Evolutionary conservation across 257 asterid genomes (phyloP).

Genomic region (Henckelia pumila): DNA sequence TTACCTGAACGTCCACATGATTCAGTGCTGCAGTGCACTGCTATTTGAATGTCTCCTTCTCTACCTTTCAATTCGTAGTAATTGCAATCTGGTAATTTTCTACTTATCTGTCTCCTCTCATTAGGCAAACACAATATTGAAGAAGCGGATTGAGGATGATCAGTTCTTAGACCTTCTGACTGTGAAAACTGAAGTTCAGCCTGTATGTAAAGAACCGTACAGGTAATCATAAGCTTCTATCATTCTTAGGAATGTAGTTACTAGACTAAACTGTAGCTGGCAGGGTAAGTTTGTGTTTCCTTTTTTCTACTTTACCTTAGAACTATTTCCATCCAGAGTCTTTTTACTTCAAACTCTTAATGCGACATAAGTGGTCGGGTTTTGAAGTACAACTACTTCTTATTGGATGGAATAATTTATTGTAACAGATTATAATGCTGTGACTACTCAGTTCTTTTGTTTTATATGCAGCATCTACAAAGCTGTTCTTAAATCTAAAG

Average conservation of each 20-base stretch:
- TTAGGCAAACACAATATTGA: conserved; percentile 72
- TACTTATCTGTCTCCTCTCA: conserved; percentile 22
- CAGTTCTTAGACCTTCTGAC: conserved; percentile 82
- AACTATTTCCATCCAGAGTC: not conserved
- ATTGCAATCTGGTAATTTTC: not conserved
- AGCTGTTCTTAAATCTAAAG: conserved; percentile 49
- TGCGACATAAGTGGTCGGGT: conserved; percentile 5
- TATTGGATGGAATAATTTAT: not conserved
- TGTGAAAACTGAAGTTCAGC: conserved; percentile 65
- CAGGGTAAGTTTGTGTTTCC: not conserved
- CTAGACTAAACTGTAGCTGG: not conserved
- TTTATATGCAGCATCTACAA: conserved; percentile 47
- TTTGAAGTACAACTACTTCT: conserved; percentile 1
- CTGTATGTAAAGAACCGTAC: conserved; percentile 87
- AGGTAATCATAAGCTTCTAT: conserved; percentile 42
- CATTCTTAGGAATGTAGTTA: conserved; percentile 12
- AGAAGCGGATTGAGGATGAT: conserved; percentile 79
- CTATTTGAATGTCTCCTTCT: conserved; percentile 2
- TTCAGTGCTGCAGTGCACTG: conserved; percentile 1
- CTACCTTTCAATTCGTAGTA: not conserved
- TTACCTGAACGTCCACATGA: not conserved
- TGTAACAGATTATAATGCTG: conserved; percentile 4
- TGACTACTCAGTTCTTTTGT: conserved; percentile 20
- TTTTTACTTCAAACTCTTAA: conserved; percentile 4
- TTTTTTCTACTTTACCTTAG: not conserved